phyloP scores from a whole-genome alignment of 192 early-diverging fungal species.

The Spizellomyces punctatus region DNA sequence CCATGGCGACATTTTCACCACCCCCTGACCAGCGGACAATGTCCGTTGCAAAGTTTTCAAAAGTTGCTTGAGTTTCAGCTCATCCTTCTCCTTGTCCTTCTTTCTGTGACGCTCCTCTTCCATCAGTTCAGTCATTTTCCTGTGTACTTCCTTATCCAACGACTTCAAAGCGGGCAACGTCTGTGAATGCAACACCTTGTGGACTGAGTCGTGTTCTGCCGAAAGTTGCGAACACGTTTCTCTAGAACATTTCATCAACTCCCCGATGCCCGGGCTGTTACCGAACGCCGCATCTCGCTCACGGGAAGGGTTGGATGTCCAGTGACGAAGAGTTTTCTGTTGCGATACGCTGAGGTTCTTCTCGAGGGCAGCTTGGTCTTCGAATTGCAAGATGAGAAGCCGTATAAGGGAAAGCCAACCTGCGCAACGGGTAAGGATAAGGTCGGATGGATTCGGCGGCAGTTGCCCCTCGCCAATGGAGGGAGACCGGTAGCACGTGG shows the following conservation, averaged over 20 bases:
- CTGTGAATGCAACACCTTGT: conserved; percentile 18
- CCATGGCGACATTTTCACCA: conserved; percentile 5
- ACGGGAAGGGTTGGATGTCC: conserved; percentile 18
- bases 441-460: conserved; percentile 17
- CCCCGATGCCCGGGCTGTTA: not conserved
- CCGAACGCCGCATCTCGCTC: conserved; percentile 24
- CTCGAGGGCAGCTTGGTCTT: conserved; percentile 22
- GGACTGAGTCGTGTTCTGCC: conserved; percentile 17
- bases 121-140: conserved; percentile 20
- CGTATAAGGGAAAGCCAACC: conserved; percentile 32
- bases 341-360: conserved; percentile 19
- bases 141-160: conserved; percentile 16
- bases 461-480: not conserved
- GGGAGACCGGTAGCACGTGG: not conserved
- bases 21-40: not conserved
- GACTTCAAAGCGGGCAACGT: conserved; percentile 17
- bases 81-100: conserved; percentile 29
- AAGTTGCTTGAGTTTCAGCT: not conserved
- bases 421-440: conserved; percentile 21
- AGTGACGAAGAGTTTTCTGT: conserved; percentile 9
- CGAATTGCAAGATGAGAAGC: conserved; percentile 16
- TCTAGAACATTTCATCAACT: conserved; percentile 8
- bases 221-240: conserved; percentile 13
- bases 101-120: conserved; percentile 13
- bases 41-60: conserved; percentile 11